Percentiles rank a stretch among this genome's conserved stretches.
Evolutionary conservation across 2,329 filamentous ascomycete species (phyloP).

Genomic region (Epichloe sibirici): DNA sequence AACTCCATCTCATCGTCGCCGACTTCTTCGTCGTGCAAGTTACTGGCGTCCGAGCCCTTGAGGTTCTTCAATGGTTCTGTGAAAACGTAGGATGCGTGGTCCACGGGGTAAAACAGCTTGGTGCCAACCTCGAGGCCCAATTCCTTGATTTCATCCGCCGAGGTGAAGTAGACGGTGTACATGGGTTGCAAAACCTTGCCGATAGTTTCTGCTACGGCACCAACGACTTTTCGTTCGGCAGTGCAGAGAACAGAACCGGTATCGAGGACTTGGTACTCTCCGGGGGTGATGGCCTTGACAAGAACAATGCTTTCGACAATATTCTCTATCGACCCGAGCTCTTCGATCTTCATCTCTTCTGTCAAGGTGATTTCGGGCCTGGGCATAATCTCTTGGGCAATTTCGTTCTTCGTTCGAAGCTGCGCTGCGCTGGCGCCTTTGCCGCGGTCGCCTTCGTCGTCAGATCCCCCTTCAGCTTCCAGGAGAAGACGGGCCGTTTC

Average conservation of each 20-base stretch:
- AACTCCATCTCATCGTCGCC: constrained; percentile 83
- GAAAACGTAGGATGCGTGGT: constrained; percentile 74
- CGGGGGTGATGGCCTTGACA: constrained; percentile 65
- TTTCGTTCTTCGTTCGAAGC: constrained; percentile 74
- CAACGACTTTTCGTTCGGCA: constrained; percentile 62
- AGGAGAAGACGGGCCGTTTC: constrained; percentile 79
- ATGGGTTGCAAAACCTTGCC: constrained; percentile 76
- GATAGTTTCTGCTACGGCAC: constrained; percentile 72
- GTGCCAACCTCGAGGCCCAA: constrained; percentile 56
- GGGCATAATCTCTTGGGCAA: constrained; percentile 48
- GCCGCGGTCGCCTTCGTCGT: constrained; percentile 54
- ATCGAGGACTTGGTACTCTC: constrained; percentile 77
- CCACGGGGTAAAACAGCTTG: constrained; percentile 66
- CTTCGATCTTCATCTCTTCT: constrained; percentile 61
- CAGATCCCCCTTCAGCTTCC: constrained; percentile 67
- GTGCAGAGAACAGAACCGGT: constrained; percentile 73
- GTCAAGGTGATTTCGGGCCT: constrained; percentile 73
- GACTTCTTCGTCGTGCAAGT: constrained; percentile 87
- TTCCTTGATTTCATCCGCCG: constrained; percentile 52
- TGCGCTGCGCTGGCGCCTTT: constrained; percentile 29
- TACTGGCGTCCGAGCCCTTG: constrained; percentile 90
- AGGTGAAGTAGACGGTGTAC: constrained; percentile 70
- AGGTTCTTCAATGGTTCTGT: constrained; percentile 66
- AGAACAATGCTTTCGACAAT: constrained; percentile 70
- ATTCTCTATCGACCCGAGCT: constrained; percentile 63